Evolutionary conservation across 352 stramenopile genomes (phyloP).

Genomic region (Thraustotheca clavata): DNA sequence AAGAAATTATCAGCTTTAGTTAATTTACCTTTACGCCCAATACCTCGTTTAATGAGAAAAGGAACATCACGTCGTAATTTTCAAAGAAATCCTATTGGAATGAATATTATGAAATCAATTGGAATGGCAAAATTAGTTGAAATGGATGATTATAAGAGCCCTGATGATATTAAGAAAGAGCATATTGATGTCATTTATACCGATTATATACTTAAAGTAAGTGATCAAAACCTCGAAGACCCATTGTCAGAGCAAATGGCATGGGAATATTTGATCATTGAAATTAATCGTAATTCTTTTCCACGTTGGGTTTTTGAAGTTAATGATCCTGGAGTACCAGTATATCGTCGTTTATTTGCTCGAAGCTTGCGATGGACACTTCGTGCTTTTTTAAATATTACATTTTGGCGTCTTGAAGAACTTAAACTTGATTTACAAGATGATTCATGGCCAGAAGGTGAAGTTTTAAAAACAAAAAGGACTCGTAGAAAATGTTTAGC

Average conservation of each 20-base stretch:
- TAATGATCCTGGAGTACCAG: neutral
- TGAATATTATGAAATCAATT: neutral
- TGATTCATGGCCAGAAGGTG: conserved; percentile 25
- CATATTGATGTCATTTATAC: neutral
- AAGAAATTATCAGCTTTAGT: neutral
- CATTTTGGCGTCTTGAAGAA: conserved; percentile 53
- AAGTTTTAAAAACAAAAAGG: neutral
- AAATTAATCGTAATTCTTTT: conserved; percentile 9
- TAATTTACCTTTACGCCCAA: neutral
- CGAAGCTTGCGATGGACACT: neutral
- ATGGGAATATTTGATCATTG: neutral
- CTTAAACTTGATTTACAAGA: conserved; percentile 38
- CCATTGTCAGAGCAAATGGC: conserved; percentile 19
- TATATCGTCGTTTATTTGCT: neutral
- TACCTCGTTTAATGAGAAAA: neutral
- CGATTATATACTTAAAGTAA: conserved; percentile 5
- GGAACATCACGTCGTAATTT: neutral
- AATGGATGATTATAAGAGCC: neutral
- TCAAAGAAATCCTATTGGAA: neutral
- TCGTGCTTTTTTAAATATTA: conserved; percentile 21
- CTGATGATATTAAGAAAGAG: conserved; percentile 7
- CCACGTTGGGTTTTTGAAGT: conserved; percentile 13
- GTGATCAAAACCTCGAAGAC: conserved; percentile 5
- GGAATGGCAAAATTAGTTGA: neutral
- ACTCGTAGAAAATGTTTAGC: neutral